These are phyloP conservation scores for Paramecium tetraurelia DNA, from an alignment of 73 alveolate species.

Conservation along the genomic window DNA sequence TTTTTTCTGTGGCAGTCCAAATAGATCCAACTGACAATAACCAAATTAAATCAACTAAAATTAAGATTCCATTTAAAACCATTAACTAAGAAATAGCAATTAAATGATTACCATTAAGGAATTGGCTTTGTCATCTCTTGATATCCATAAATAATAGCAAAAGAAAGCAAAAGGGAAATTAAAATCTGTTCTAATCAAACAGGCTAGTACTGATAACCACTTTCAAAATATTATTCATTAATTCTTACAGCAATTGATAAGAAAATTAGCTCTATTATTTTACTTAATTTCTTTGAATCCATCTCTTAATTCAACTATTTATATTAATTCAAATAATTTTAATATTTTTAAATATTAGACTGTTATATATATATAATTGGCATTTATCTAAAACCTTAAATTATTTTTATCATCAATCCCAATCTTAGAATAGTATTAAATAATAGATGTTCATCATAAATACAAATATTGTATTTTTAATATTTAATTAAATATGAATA, in stretches of 20 bases:
- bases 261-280: slow-evolving; percentile 54
- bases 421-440: not conserved
- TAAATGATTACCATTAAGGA: slow-evolving; percentile 55
- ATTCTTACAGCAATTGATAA: slow-evolving; percentile 50
- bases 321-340: not conserved
- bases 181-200: slow-evolving; percentile 64
- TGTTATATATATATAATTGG: not conserved
- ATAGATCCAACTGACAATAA: slow-evolving; percentile 59
- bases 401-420: not conserved
- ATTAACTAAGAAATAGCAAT: not conserved
- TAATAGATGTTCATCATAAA: no score
- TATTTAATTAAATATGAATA: not conserved
- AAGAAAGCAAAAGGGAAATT: slow-evolving; percentile 64
- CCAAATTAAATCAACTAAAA: slow-evolving; percentile 61
- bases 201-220: slow-evolving; percentile 58
- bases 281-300: slow-evolving; percentile 55
- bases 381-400: not conserved
- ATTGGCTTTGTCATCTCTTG: slow-evolving; percentile 62
- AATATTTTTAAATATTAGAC: not conserved
- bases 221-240: not conserved
- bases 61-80: slow-evolving; percentile 58
- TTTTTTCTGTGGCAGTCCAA: slow-evolving; percentile 58
- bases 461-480: not conserved
- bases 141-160: slow-evolving; percentile 62
- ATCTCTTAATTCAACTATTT: slow-evolving; percentile 4